Evolutionary conservation across 2,329 filamentous ascomycete species (phyloP), one percentile per base, ranked within the genome.

Genomic region (Zasmidium citrigriseum): DNA sequence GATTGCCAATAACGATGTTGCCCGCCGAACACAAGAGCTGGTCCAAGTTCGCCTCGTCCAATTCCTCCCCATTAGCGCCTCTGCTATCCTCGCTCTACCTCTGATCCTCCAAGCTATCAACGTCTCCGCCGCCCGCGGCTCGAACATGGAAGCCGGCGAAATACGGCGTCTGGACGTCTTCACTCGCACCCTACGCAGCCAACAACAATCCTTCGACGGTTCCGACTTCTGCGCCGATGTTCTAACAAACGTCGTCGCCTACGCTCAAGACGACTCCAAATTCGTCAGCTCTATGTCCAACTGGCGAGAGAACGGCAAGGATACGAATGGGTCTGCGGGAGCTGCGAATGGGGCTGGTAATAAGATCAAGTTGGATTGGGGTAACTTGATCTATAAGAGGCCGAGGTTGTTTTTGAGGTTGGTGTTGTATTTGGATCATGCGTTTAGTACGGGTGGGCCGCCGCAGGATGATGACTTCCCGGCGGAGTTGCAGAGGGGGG

Each of bases 151-250:
- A 54, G 56, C 64, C 16, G 56, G 58, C 7, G 59, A 66, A 16
- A 59, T 60, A 14, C 55, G 62, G 3, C 52, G 59, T 10, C 46
- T 64, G 29, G 64, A 64, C 48, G 62, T 63, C 18, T 66, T 66
- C 52, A 64, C 59, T 3, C 52, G 60, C 45, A 64, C 60, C 2
- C 47, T 66, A 9, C 59, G 60, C 23, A 59, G 51, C n/a, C 62
- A 64, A 27, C 64, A 63, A 46, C 61, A 64, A 49, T 59, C 55
- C 24, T 66, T 64, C 44, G 60, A 66, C 27, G 64, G 64, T 2
- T 61, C 62, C 11, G 62, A 64, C 46, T 66, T 66, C 27, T 66
- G 62, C 21, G 58, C 64, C 16, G 62, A 66, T 25, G 55, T 62
- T 2, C 38, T 64, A 11, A 57, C 56, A 22, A 66, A 66, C n/a